Conservation (phyloP, 805 yeast species). For the Sugiyamaella americana region DNA sequence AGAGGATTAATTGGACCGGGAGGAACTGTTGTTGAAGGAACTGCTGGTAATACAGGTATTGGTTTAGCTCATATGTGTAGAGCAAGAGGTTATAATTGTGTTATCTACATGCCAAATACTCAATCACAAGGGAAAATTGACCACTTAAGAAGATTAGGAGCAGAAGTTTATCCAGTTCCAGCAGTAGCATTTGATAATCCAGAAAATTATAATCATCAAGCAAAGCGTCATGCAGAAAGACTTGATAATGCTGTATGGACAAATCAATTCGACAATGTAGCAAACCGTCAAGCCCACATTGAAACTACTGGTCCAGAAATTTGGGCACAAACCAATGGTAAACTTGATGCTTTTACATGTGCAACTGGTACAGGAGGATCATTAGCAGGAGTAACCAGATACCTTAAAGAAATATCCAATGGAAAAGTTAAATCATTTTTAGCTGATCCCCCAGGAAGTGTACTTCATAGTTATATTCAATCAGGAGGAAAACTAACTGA, state of each 20-base stretch:
- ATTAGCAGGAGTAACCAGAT: slow-evolving; percentile 78
- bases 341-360: slow-evolving; percentile 80
- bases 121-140: slow-evolving; percentile 78
- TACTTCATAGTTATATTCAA: slow-evolving; percentile 69
- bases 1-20: slow-evolving; percentile 54
- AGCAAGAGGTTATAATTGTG: slow-evolving; percentile 74
- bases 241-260: slow-evolving; percentile 85
- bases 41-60: slow-evolving; percentile 95
- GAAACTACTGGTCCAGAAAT: slow-evolving; percentile 92
- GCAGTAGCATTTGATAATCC: slow-evolving; percentile 81
- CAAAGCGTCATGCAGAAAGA: slow-evolving; percentile 73
- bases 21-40: slow-evolving; percentile 87
- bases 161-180: slow-evolving; percentile 84
- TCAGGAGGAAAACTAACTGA: slow-evolving; percentile 62
- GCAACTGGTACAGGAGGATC: slow-evolving; percentile 94
- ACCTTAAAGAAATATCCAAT: slow-evolving; percentile 60
- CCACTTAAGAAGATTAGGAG: slow-evolving; percentile 68
- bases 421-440: slow-evolving; percentile 58
- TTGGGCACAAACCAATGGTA: slow-evolving; percentile 75
- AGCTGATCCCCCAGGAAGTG: slow-evolving; percentile 95
- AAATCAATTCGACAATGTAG: slow-evolving; percentile 83
- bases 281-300: slow-evolving; percentile 82
- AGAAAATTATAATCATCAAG: slow-evolving; percentile 80
- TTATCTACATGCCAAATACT: slow-evolving; percentile 88
- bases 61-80: slow-evolving; percentile 77